These are phyloP conservation scores for Colletotrichum tamarilloi DNA, from an alignment of 2,329 filamentous ascomycete species.

Conservation along the genomic window DNA sequence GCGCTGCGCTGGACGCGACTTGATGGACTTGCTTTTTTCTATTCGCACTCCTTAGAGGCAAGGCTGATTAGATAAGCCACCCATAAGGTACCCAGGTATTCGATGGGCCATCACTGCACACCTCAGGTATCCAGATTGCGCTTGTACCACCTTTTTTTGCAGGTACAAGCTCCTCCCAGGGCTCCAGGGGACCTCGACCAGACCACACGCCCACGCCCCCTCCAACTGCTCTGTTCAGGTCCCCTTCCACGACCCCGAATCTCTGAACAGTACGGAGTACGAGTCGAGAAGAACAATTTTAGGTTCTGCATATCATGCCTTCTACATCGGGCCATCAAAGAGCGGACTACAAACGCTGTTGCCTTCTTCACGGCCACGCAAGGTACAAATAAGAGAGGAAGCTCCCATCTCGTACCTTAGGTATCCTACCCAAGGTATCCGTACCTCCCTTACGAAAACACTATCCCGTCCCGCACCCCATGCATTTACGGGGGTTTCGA, in stretches of 20 bases:
- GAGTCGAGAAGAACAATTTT: neutral
- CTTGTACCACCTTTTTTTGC: slow-evolving; percentile 29
- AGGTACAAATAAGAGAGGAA: neutral
- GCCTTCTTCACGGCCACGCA: neutral
- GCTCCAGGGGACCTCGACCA: neutral
- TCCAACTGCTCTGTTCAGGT: slow-evolving; percentile 9
- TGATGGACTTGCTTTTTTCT: neutral
- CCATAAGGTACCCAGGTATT: neutral
- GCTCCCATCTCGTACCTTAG: neutral
- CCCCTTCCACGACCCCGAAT: slow-evolving; percentile 2
- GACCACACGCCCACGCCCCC: slow-evolving; percentile 19
- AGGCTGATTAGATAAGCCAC: neutral
- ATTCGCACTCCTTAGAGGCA: slow-evolving; percentile 20
- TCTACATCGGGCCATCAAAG: neutral
- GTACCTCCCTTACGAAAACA: too few species aligned
- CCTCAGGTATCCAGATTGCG: slow-evolving; percentile 1
- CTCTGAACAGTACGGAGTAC: neutral
- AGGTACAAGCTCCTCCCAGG: neutral
- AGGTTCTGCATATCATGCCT: neutral
- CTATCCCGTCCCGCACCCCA: neutral
- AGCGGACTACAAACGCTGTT: neutral
- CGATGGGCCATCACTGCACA: neutral
- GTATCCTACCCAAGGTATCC: too few species aligned
- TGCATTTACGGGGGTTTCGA: neutral
- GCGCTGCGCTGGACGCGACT: too few species aligned